phyloP scores from a whole-genome alignment of 306 rosid genomes.

The Corylus avellana region DNA sequence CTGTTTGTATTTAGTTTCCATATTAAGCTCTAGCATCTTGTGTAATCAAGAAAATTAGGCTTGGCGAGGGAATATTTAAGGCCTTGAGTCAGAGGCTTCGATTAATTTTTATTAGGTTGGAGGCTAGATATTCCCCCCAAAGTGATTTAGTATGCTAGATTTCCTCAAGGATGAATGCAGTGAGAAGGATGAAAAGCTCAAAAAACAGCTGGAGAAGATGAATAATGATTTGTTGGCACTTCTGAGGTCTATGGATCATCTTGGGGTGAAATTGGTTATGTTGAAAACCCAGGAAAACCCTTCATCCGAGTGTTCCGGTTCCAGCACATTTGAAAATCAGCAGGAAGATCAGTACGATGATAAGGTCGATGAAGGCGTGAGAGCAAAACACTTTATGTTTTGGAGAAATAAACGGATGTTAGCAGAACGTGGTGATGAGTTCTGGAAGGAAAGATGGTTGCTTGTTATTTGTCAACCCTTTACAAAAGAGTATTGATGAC shows the following conservation, averaged over 20 bases:
- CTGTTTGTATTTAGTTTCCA: neutral
- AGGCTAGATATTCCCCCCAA: neutral
- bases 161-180: neutral
- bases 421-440: neutral
- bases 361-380: neutral
- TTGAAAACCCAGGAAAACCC: neutral
- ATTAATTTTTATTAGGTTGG: neutral
- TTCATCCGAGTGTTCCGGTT: neutral
- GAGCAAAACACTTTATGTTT: neutral
- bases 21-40: neutral
- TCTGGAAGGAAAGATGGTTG: constrained; percentile 2
- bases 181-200: neutral
- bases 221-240: neutral
- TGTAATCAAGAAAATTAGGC: neutral
- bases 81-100: constrained; percentile 1
- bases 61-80: neutral
- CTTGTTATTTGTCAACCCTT: neutral
- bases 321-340: neutral
- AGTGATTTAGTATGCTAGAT: neutral
- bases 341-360: neutral
- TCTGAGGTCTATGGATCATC: neutral
- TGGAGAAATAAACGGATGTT: constrained; percentile 1
- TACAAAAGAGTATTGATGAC: neutral
- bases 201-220: neutral
- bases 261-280: neutral